Conservation (phyloP, 371 early-diverging fungal species). For the Amoeboaphelidium protococcarum region DNA sequence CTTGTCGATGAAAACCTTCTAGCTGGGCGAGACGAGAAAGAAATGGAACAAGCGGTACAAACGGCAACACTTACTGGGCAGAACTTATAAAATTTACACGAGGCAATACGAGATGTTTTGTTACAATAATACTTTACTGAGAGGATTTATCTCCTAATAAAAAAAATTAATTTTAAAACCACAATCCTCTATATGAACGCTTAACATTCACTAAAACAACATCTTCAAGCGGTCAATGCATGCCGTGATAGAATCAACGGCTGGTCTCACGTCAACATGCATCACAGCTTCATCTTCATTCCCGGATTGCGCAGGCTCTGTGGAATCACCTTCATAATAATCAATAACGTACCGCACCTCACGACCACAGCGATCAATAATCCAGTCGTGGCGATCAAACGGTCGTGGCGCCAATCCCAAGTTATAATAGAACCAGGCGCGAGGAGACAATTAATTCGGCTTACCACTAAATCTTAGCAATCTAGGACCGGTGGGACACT, state of each 20-base stretch:
- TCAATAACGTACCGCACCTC: conserved; percentile 79
- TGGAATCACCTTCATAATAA: conserved; percentile 57
- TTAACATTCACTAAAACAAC: too few species aligned
- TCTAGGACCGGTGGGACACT: conserved; percentile 26
- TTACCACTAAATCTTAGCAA: conserved; percentile 56
- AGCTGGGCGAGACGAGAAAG: too few species aligned
- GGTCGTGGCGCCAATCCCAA: conserved; percentile 23
- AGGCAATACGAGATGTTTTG: too few species aligned
- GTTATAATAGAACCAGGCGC: conserved; percentile 21
- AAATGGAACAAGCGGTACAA: too few species aligned
- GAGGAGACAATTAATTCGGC: conserved; percentile 50
- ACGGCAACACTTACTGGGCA: too few species aligned
- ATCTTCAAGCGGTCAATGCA: background rate
- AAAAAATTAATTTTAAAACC: too few species aligned
- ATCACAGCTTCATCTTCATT: background rate
- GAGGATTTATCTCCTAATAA: too few species aligned
- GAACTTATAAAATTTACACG: too few species aligned
- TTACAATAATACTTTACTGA: too few species aligned
- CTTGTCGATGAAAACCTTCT: too few species aligned
- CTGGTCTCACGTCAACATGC: background rate
- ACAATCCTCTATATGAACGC: too few species aligned
- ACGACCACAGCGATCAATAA: conserved; percentile 73
- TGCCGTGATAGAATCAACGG: background rate
- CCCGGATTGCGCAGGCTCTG: background rate
- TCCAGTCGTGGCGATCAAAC: conserved; percentile 95